These are phyloP conservation scores for Sclerospora graminicola DNA, from an alignment of 352 stramenopile genomes.

Conservation along the genomic window DNA sequence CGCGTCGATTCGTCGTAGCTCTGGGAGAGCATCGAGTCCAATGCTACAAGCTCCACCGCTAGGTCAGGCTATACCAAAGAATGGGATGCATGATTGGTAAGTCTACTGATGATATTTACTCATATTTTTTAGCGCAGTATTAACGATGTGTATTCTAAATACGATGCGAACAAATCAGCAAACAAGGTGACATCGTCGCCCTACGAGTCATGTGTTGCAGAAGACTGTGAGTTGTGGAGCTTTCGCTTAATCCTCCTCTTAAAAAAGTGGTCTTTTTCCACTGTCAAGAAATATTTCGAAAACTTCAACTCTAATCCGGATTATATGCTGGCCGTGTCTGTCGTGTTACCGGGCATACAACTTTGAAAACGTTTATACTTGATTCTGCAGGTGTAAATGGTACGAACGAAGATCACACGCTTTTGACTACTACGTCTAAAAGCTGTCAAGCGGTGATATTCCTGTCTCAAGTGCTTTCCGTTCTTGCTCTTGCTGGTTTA, in stretches of 20 bases:
- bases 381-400: constrained; percentile 37
- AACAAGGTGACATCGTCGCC: constrained; percentile 16
- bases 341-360: constrained; percentile 43
- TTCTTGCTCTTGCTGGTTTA: constrained; percentile 31
- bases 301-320: constrained; percentile 49
- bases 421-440: constrained; percentile 12
- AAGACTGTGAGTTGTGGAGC: constrained; percentile 55
- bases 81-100: constrained; percentile 34
- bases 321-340: constrained; percentile 48
- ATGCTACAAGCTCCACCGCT: constrained; percentile 1
- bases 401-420: constrained; percentile 11
- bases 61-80: constrained; percentile 12
- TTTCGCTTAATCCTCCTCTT: constrained; percentile 63
- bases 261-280: constrained; percentile 63
- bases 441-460: constrained; percentile 31
- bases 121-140: no score
- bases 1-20: constrained; percentile 8
- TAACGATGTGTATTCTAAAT: constrained; percentile 1
- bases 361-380: constrained; percentile 44
- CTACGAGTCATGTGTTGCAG: constrained; percentile 15
- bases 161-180: constrained; percentile 4
- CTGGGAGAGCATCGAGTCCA: constrained; percentile 13
- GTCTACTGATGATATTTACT: neutral
- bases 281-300: constrained; percentile 32
- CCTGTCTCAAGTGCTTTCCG: constrained; percentile 36